Conservation (phyloP, 2,329 filamentous ascomycete species). For the Claviceps sp. region DNA sequence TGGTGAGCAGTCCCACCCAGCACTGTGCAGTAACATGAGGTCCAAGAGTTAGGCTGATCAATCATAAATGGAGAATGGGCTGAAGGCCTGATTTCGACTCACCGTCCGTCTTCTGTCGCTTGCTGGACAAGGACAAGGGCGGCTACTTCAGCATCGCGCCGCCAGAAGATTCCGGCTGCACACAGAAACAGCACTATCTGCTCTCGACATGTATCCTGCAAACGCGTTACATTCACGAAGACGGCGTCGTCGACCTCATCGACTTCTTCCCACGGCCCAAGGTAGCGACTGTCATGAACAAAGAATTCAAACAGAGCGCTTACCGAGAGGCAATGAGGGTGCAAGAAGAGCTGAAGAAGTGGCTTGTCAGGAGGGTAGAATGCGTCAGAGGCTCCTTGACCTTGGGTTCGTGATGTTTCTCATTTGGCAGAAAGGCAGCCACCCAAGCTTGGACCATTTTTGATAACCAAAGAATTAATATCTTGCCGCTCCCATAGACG, state of each 20-base stretch:
- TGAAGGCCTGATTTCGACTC: slow-evolving; percentile 65
- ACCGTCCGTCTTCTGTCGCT: slow-evolving; percentile 59
- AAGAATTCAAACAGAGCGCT: slow-evolving; percentile 32
- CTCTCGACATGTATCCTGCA: slow-evolving; percentile 63
- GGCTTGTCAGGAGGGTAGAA: slow-evolving; percentile 58
- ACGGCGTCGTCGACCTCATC: slow-evolving; percentile 58
- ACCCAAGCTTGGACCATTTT: background rate
- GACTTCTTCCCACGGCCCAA: slow-evolving; percentile 66
- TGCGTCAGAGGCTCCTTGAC: slow-evolving; percentile 55
- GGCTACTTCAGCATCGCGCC: slow-evolving; percentile 59
- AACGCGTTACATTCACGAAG: slow-evolving; percentile 64
- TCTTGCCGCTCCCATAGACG: slow-evolving; percentile 25
- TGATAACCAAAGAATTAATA: background rate
- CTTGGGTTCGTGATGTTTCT: slow-evolving; percentile 28
- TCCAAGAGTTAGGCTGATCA: background rate
- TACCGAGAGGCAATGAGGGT: slow-evolving; percentile 40
- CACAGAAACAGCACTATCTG: slow-evolving; percentile 66
- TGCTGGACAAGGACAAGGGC: slow-evolving; percentile 62
- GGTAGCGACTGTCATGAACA: slow-evolving; percentile 37
- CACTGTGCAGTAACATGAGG: background rate
- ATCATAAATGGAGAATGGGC: background rate
- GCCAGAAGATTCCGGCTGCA: slow-evolving; percentile 36
- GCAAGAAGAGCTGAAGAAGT: slow-evolving; percentile 52
- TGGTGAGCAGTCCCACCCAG: slow-evolving; percentile 35
- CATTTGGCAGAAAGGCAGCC: background rate